Evolutionary conservation across 805 yeast genomes (phyloP).

Genomic region (Starmera amethionina): DNA sequence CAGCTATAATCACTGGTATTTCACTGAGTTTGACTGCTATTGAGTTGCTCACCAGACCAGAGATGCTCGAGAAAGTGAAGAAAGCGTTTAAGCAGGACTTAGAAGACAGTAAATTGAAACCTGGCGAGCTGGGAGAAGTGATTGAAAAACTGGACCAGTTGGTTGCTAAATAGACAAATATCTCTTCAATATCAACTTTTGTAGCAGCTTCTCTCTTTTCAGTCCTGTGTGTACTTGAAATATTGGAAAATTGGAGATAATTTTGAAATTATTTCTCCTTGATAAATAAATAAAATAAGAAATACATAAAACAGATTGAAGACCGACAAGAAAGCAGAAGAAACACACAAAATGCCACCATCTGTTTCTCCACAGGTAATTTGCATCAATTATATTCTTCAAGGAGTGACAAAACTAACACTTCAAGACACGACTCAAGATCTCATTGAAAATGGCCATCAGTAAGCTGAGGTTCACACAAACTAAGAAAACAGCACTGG

Average conservation of each 20-base stretch:
- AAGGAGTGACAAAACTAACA: neutral
- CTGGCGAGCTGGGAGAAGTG: too few species aligned
- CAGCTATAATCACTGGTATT: neutral
- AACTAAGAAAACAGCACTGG: conserved; percentile 58
- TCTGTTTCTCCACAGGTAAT: conserved; percentile 20
- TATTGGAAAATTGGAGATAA: neutral
- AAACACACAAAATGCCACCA: conserved; percentile 15
- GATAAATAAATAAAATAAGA: too few species aligned
- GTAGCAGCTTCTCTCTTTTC: too few species aligned
- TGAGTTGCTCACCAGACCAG: neutral
- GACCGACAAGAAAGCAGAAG: too few species aligned
- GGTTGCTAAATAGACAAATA: too few species aligned
- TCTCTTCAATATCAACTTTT: too few species aligned
- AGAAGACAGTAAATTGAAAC: neutral
- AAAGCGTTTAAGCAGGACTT: neutral
- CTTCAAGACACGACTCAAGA: conserved; percentile 19
- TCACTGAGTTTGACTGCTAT: neutral
- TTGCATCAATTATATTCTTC: neutral
- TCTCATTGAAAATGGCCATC: conserved; percentile 49
- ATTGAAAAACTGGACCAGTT: too few species aligned
- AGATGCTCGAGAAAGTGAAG: neutral
- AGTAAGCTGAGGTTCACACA: conserved; percentile 59
- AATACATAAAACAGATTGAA: too few species aligned
- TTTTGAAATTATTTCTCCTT: neutral
- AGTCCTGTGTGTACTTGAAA: too few species aligned